Base-by-base conservation (phyloP, 2,329 filamentous ascomycete species). In the Coleophoma crateriformis region DNA sequence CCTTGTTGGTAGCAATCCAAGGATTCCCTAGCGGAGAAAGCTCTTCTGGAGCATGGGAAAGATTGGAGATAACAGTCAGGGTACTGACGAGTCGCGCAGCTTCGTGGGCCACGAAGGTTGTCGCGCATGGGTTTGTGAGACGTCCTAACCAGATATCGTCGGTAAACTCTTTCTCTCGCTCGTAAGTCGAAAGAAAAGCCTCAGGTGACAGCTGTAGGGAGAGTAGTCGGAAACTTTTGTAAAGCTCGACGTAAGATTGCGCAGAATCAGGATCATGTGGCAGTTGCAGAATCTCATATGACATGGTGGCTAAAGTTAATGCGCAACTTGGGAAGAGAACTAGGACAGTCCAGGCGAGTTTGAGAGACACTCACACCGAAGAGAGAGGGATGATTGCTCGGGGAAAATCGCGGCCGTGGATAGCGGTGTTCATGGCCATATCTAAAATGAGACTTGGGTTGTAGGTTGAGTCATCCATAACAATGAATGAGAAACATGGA, bases 141-240 rank as follows among this genome's bases (percentile, higher is more conserved):
- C 68, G 66, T 47, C 53, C 50, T 43, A 64, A 62, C 68, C 69
- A 71, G 43, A 61, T 54, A 42, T 65, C 58, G 33, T 70, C 64
- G 33, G 56, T 57, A 48, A 71, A 69, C 10, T 50, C 63, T 22
- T 58, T 41, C 52, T 71, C 69, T 47, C 66, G 60, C 27, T 57
- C 62, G 49, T 69, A 66, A 3, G 61, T 71, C 17, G 70, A 71
- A 4, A 64, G 64, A 51, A 71, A 72, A 17, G 65, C 63, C 63
- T 60, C 52, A 4, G 62, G 62, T n/a, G 54, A 52, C 2, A 52
- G 51, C 43, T 58, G 53, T 14, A 62, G 50, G 1, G 58, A 50
- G 11, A 59, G 42, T 12, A 62, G 58, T 46, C 60, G 59, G 45
- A 61, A 61, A 2, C 49, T 52, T 22, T 63, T 63, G 50, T 57